Evolutionary conservation across 192 early-diverging fungal genomes (phyloP).

Genomic region (Glomus cerebriforme): DNA sequence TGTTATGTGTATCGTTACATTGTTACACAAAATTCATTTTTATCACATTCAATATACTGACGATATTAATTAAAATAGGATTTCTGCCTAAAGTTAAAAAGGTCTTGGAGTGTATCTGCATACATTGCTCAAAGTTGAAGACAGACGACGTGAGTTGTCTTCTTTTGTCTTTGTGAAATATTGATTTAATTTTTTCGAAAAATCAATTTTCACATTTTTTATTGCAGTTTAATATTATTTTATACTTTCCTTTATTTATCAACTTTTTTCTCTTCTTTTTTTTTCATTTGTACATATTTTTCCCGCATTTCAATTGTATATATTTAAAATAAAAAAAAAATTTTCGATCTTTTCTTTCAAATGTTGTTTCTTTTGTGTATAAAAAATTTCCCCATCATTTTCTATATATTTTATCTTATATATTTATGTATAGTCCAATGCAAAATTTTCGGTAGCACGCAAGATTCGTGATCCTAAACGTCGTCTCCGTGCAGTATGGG

Average conservation of each 20-base stretch:
- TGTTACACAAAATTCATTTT: background rate
- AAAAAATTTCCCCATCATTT: background rate
- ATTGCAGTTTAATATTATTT: background rate
- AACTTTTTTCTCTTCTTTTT: no score
- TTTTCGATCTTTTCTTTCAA: background rate
- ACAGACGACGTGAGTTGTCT: conserved; percentile 65
- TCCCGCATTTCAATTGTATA: background rate
- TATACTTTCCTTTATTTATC: background rate
- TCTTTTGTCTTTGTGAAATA: background rate
- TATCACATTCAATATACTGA: background rate
- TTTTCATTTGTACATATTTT: background rate
- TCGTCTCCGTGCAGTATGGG: conserved; percentile 85
- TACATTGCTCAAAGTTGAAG: conserved; percentile 91
- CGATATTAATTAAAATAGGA: conserved; percentile 49
- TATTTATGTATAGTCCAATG: conserved; percentile 52
- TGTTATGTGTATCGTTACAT: conserved; percentile 11
- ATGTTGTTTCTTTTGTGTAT: background rate
- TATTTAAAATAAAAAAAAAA: background rate
- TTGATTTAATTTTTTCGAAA: background rate
- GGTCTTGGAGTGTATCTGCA: conserved; percentile 96
- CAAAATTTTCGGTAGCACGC: conserved; percentile 65
- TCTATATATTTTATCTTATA: background rate
- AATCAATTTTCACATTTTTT: background rate
- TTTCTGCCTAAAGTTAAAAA: conserved; percentile 95
- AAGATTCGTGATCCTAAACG: conserved; percentile 68